These are phyloP conservation scores for Blumeria graminis DNA, from an alignment of 2,329 filamentous ascomycete genomes.

Conservation along the genomic window DNA sequence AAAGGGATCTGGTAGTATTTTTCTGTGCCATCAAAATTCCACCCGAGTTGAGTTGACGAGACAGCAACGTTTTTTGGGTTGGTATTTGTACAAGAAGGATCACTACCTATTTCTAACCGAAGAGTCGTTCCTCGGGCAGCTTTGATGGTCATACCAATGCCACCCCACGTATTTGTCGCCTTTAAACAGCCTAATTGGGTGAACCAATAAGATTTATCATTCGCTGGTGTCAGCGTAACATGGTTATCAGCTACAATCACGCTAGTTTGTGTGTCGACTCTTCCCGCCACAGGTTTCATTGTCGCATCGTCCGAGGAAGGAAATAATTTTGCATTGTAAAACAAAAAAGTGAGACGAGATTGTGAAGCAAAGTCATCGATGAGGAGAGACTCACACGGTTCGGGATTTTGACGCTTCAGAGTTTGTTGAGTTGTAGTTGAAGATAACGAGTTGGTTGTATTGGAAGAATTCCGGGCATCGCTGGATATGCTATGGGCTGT, in stretches of 20 bases:
- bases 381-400: slow-evolving; percentile 20
- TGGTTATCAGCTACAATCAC: slow-evolving; percentile 27
- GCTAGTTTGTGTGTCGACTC: slow-evolving; percentile 17
- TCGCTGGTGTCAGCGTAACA: slow-evolving; percentile 25
- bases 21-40: slow-evolving; percentile 35
- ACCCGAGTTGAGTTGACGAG: slow-evolving; percentile 25
- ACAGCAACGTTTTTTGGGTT: slow-evolving; percentile 11
- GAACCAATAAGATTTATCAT: slow-evolving; percentile 30
- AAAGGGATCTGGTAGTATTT: slow-evolving; percentile 34
- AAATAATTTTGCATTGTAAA: slow-evolving; percentile 31
- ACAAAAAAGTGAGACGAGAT: slow-evolving; percentile 34
- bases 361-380: slow-evolving; percentile 38
- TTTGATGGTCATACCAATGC: slow-evolving; percentile 29
- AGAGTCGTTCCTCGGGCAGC: slow-evolving; percentile 27
- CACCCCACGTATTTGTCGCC: slow-evolving; percentile 25
- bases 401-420: slow-evolving; percentile 1
- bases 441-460: not conserved
- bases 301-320: slow-evolving; percentile 31
- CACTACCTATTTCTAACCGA: slow-evolving; percentile 25
- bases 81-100: slow-evolving; percentile 17
- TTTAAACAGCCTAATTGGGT: slow-evolving; percentile 29
- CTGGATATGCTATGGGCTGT: not conserved
- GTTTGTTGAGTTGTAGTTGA: not conserved
- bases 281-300: slow-evolving; percentile 17
- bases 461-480: slow-evolving; percentile 1